Evolutionary conservation across 2,329 filamentous ascomycete species (phyloP).

Genomic region (Claviceps capensis): DNA sequence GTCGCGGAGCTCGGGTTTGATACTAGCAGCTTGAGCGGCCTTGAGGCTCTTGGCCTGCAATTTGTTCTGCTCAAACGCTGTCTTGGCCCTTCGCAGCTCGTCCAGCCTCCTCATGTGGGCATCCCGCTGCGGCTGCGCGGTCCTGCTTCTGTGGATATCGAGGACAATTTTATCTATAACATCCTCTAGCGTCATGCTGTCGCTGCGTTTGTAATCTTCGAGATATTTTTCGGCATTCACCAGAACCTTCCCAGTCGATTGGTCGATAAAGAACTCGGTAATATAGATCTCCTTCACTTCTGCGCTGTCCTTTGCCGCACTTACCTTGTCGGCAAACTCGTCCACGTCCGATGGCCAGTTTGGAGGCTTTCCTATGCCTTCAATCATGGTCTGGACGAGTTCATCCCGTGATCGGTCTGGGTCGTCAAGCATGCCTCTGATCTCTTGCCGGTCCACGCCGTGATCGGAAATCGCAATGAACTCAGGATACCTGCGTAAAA

Average conservation of each 20-base stretch:
- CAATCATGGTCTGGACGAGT: conserved; percentile 23
- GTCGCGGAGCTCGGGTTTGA: conserved; percentile 21
- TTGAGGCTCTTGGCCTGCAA: conserved; percentile 23
- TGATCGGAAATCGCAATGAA: conserved; percentile 21
- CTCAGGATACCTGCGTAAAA: conserved; percentile 24
- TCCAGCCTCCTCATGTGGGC: conserved; percentile 26
- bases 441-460: conserved; percentile 17
- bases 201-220: conserved; percentile 19
- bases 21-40: conserved; percentile 14
- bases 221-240: conserved; percentile 25
- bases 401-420: conserved; percentile 23
- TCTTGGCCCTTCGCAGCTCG: conserved; percentile 33
- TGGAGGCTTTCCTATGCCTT: conserved; percentile 20
- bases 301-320: conserved; percentile 17
- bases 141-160: conserved; percentile 17
- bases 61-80: conserved; percentile 33
- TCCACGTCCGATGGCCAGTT: conserved; percentile 21
- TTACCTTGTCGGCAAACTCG: conserved; percentile 20
- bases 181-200: conserved; percentile 17
- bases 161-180: conserved; percentile 20
- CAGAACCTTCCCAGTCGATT: conserved; percentile 18
- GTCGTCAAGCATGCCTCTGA: conserved; percentile 23
- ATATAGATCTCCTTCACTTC: conserved; percentile 26
- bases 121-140: conserved; percentile 22
- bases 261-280: conserved; percentile 27